Base-by-base conservation (phyloP, 495 filamentous ascomycete species). In the Schizothecium vesticola region DNA sequence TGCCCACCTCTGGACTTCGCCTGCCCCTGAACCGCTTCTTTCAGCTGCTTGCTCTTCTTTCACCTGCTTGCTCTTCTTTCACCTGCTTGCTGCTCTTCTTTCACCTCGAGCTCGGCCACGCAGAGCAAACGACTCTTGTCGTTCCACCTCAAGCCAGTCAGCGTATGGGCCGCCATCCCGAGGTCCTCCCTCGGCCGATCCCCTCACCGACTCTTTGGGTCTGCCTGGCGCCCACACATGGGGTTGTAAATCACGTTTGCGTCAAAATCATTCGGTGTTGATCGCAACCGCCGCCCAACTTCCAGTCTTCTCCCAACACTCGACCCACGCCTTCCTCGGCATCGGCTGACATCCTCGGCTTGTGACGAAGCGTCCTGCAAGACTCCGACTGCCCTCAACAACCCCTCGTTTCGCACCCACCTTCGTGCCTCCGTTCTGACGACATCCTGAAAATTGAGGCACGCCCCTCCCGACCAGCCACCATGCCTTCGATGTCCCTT, bases 401-500 rank as follows among this genome's bases (percentile, higher is more conserved):
- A 59, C 58, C 43, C 33, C 43, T 51, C 43, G 16, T 51, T 8
- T n/a, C 43, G 19, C 43, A 51, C 43, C 43, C 43, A n/a, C 43
- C 43, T 51, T n/a, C 19, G 43, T 51, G 43, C 43, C n/a, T 51
- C 43, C 43, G 8, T 19, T 51, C 43, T 51, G 43, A 51, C 43
- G 43, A 51, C 43, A 51, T 51, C 43, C 33, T 43, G 33, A 13
- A 16, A 13, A 43, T 43, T 1, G 13, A 43, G 12, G 13, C 33
- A 43, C 6, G 16, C 33, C 12, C 33, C 19, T 51, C 43, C 43
- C 19, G 43, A 36, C 12, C 43, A 51, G 10, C 16, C 43, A 8
- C 57, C 31, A 73, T 75, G 71, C 23, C 12, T 61, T 59, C 26
- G 36, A 65, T n/a, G 19, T 51, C n/a, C 29, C 55, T 65, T 60